A percentile compares a stretch with the other conserved stretches of the same genome.
Evolutionary conservation across 257 asterid species (phyloP).

Genomic region (Solanum virginianum): DNA sequence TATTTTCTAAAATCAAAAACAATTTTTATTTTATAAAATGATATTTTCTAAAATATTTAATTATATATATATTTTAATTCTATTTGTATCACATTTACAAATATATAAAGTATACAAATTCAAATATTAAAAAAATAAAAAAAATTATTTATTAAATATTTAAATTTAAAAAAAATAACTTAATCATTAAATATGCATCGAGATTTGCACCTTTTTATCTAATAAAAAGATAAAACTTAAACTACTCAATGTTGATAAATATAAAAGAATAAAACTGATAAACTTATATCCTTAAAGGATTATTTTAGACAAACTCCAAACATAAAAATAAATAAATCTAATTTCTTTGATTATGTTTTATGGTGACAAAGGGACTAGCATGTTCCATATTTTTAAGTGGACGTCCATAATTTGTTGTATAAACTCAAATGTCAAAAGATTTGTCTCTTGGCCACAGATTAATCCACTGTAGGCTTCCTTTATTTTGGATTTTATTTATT

Average conservation of each 20-base stretch:
- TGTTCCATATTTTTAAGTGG: not conserved
- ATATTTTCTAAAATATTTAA: too few species aligned
- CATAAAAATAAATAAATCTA: not conserved
- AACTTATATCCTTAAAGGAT: not conserved
- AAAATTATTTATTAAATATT: too few species aligned
- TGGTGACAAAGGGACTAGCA: not conserved
- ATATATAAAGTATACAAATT: too few species aligned
- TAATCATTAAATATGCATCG: too few species aligned
- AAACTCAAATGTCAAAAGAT: not conserved
- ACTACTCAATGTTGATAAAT: not conserved
- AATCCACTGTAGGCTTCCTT: not conserved
- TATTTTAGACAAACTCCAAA: not conserved
- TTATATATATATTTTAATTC: too few species aligned
- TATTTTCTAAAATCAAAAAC: too few species aligned
- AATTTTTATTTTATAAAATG: too few species aligned
- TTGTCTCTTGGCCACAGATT: not conserved
- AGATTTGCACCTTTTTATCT: too few species aligned
- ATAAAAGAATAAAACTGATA: not conserved
- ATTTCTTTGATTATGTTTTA: not conserved
- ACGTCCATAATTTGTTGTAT: not conserved
- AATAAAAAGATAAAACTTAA: too few species aligned
- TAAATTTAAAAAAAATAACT: too few species aligned
- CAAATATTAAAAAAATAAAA: too few species aligned
- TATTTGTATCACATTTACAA: too few species aligned
- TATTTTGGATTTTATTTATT: not conserved